Evolutionary conservation across 768 basidiomycete species (phyloP), one percentile per base, ranked within the genome.

Genomic region (Sutorius australiensis): DNA sequence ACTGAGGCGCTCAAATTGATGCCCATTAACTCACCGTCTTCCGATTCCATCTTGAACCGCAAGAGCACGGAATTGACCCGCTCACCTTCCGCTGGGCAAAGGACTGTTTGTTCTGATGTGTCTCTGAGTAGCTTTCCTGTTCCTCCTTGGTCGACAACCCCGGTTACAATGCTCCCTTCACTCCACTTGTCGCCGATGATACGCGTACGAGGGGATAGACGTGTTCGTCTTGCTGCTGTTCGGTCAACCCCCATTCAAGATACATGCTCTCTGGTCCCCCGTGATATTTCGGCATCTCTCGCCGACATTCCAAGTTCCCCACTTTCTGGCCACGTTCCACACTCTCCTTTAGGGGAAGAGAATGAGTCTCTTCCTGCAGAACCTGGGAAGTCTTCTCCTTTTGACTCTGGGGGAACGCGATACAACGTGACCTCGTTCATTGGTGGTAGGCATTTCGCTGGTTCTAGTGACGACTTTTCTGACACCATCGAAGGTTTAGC

Each of bases 381-480:
- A n/a, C 55, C 59, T 10, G 56, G 58, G 36, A 57, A 55, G 38
- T 42, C 46, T 39, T 48, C 57, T 19, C 16, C 36, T 14, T 36
- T 8, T 37, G 69, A 73, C 40, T 80, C 81, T n/a, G 68, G 62
- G 11, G 81, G 72, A 13, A 83, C 78, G 0, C 80, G 78, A 53
- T 87, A 82, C 60, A 86, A 88, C 53, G 84, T 88, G 17, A 89
- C 86, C 14, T 88, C 87, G 1, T 88, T 89, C 62, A 86, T 89
- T 57, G 81, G 71, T 39, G 66, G 79, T 78, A 52, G 53, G 77
- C 58, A 30, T 19, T 47, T 58, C 32, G 5, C 36, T 9, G 19
- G 5, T 36, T 32, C 40, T 39, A 33, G 49, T 31, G 28, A 11
- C 27, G 17, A 2, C 10, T 27, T 30, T 24, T 40, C 46, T 62